Evolutionary conservation across 768 basidiomycete species (phyloP).

Genomic region (Tephrocybe sp.): DNA sequence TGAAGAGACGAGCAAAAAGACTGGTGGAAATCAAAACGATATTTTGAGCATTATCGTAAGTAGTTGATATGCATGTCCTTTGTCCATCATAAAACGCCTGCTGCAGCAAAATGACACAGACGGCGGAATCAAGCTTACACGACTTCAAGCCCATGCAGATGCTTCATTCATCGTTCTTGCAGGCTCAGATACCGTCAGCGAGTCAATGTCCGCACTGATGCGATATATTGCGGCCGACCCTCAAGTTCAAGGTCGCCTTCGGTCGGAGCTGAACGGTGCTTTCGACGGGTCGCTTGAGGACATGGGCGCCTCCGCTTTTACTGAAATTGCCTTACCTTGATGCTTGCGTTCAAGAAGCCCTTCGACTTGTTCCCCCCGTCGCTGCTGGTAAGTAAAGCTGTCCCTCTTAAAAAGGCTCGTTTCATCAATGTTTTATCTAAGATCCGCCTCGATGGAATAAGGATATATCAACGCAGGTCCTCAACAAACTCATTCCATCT

Average conservation of each 20-base stretch:
- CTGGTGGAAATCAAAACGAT: conserved; percentile 9
- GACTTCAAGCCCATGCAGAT: conserved; percentile 19
- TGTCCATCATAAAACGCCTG: background rate
- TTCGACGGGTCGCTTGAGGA: conserved; percentile 12
- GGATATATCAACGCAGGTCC: conserved; percentile 4
- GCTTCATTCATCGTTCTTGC: conserved; percentile 22
- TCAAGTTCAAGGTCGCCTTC: conserved; percentile 9
- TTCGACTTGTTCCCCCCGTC: conserved; percentile 22
- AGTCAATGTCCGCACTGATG: conserved; percentile 17
- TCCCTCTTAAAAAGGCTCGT: too few species aligned
- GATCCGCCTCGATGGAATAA: conserved; percentile 16
- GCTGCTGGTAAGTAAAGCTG: conserved; percentile 15
- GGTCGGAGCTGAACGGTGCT: conserved; percentile 9
- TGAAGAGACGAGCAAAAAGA: conserved; percentile 13
- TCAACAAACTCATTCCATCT: conserved; percentile 8
- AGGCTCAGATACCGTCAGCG: conserved; percentile 21
- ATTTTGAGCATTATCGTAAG: conserved; percentile 24
- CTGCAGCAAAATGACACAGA: conserved; percentile 18
- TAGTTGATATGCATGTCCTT: background rate
- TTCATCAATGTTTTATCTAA: background rate
- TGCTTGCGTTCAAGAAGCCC: conserved; percentile 25
- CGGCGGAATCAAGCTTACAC: conserved; percentile 8
- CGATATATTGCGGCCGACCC: conserved; percentile 14
- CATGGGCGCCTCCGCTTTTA: conserved; percentile 12
- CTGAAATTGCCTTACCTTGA: conserved; percentile 21